phyloP scores from a whole-genome alignment of 768 basidiomycete species.

The Aureoboletus auriporus region DNA sequence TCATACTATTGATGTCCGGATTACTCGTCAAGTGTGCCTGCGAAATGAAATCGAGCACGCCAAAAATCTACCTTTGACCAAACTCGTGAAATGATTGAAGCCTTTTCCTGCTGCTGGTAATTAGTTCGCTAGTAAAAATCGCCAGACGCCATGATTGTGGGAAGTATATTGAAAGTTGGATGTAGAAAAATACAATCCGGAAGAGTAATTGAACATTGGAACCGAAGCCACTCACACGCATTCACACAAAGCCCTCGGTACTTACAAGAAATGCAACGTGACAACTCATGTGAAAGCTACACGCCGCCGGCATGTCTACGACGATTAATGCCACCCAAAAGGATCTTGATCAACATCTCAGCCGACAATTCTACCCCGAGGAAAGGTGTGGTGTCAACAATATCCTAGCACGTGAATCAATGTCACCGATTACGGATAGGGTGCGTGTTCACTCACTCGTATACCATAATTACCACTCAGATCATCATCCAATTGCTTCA shows the following conservation, averaged over 20 bases:
- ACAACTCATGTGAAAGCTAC: background rate
- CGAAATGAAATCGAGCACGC: too few species aligned
- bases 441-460: constrained; percentile 33
- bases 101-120: too few species aligned
- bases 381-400: constrained; percentile 67
- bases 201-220: too few species aligned
- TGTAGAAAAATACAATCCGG: too few species aligned
- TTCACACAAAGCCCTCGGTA: background rate
- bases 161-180: too few species aligned
- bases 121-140: too few species aligned
- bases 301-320: constrained; percentile 25
- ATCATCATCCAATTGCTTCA: constrained; percentile 55
- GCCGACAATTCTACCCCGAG: constrained; percentile 39
- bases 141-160: too few species aligned
- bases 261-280: background rate
- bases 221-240: too few species aligned
- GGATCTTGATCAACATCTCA: constrained; percentile 53
- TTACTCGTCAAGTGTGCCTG: too few species aligned
- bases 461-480: constrained; percentile 39
- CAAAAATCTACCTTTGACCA: too few species aligned
- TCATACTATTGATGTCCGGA: too few species aligned
- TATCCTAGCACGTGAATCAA: constrained; percentile 41
- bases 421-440: background rate
- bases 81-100: too few species aligned
- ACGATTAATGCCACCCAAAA: constrained; percentile 65